A percentile compares a stretch with the other conserved stretches of the same genome.
phyloP scores from a whole-genome alignment of 2,329 filamentous ascomycete genomes.

The Aspergillus sp. region DNA sequence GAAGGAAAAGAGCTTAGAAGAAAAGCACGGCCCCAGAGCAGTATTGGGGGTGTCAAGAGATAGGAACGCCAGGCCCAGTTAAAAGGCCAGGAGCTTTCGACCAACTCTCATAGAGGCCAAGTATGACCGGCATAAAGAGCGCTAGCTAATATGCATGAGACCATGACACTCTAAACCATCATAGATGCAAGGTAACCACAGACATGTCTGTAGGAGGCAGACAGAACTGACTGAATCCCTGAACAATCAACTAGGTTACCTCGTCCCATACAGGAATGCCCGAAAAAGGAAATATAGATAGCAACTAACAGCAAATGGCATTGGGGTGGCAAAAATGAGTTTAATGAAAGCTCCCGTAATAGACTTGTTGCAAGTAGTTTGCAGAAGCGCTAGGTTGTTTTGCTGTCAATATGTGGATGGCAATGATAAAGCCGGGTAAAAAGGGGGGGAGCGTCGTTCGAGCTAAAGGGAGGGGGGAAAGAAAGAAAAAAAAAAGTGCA shows the following conservation, averaged over 20 bases:
- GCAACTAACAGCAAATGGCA: background rate
- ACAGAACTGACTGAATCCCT: conserved; percentile 26
- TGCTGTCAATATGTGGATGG: background rate
- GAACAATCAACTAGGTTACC: conserved; percentile 8
- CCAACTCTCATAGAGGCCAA: conserved; percentile 1
- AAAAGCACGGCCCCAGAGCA: conserved; percentile 22
- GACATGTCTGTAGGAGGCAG: conserved; percentile 13
- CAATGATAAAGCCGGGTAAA: background rate
- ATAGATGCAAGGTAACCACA: conserved; percentile 22
- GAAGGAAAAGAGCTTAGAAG: conserved; percentile 10
- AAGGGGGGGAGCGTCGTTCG: too few species aligned
- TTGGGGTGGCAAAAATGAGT: conserved; percentile 15
- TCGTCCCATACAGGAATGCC: background rate
- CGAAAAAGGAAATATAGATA: conserved; percentile 8
- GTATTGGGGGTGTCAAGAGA: conserved; percentile 6
- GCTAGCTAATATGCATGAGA: conserved; percentile 28
- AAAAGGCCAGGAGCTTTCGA: background rate
- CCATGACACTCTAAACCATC: conserved; percentile 22
- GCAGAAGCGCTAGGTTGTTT: background rate
- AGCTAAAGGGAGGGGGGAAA: too few species aligned
- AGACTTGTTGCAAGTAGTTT: background rate
- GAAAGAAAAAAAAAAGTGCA: background rate
- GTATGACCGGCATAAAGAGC: conserved; percentile 13
- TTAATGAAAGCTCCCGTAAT: background rate
- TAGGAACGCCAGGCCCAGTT: background rate